Conservation (phyloP, 768 basidiomycete genomes). For the Mycena haematopus region DNA sequence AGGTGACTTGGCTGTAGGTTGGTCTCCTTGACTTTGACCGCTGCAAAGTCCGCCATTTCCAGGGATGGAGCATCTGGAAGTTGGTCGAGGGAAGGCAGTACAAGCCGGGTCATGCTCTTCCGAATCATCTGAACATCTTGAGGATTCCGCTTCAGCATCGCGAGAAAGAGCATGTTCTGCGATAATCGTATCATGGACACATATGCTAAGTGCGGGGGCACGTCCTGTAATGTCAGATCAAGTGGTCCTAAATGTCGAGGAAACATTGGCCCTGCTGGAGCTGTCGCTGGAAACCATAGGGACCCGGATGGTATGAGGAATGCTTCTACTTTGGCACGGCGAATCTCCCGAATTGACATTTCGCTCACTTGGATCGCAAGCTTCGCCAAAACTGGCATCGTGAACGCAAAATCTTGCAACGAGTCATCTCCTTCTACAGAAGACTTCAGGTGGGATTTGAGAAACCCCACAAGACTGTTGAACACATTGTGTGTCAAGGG, state of each 20-base stretch:
- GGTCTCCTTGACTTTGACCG: slow-evolving; percentile 35
- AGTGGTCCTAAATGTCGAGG: slow-evolving; percentile 49
- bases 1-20: slow-evolving; percentile 11
- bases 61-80: slow-evolving; percentile 37
- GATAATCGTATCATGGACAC: slow-evolving; percentile 71
- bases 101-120: slow-evolving; percentile 67
- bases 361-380: slow-evolving; percentile 71
- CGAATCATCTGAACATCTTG: slow-evolving; percentile 74
- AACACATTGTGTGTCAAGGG: slow-evolving; percentile 69
- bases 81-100: slow-evolving; percentile 54
- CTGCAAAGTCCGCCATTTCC: slow-evolving; percentile 56
- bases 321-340: slow-evolving; percentile 72
- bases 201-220: slow-evolving; percentile 53
- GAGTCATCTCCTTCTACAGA: slow-evolving; percentile 52
- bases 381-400: slow-evolving; percentile 63
- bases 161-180: slow-evolving; percentile 72
- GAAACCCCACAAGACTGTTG: slow-evolving; percentile 72
- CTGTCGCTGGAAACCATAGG: slow-evolving; percentile 67
- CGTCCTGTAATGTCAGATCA: slow-evolving; percentile 44
- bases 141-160: slow-evolving; percentile 67
- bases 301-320: slow-evolving; percentile 74
- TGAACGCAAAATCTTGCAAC: slow-evolving; percentile 59
- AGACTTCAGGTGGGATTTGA: slow-evolving; percentile 53
- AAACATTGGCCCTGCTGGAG: slow-evolving; percentile 68
- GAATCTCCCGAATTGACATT: slow-evolving; percentile 73